A percentile compares a stretch with the other conserved stretches of the same genome.
These are phyloP conservation scores for Verticillium dahliae DNA, from an alignment of 2,329 filamentous ascomycete genomes.

Conservation along the genomic window DNA sequence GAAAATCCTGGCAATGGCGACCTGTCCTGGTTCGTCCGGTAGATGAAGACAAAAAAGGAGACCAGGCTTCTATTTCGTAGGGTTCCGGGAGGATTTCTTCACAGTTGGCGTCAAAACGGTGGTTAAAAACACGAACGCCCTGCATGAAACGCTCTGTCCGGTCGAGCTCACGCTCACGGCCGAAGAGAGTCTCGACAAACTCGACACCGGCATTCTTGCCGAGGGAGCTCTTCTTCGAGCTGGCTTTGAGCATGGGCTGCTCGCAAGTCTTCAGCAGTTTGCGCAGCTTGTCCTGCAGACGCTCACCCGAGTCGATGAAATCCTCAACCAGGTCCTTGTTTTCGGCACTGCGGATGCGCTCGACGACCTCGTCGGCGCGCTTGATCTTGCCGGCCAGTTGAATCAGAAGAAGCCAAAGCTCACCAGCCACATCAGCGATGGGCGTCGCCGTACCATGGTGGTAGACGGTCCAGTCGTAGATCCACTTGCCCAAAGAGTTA, in stretches of 20 bases:
- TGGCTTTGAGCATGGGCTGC: constrained; percentile 81
- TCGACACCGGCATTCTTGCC: constrained; percentile 89
- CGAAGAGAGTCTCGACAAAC: constrained; percentile 95
- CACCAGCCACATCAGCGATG: constrained; percentile 85
- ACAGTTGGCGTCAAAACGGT: constrained; percentile 94
- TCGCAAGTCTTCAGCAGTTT: constrained; percentile 87
- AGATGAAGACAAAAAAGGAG: constrained; percentile 1
- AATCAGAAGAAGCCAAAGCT: constrained; percentile 92
- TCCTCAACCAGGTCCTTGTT: constrained; percentile 79
- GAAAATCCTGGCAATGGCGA: background rate
- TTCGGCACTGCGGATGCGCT: constrained; percentile 64
- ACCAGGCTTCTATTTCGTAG: constrained; percentile 37
- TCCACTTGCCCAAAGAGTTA: constrained; percentile 97
- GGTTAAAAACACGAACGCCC: constrained; percentile 78
- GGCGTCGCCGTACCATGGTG: constrained; percentile 75
- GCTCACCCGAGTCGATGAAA: constrained; percentile 83
- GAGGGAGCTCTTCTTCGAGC: constrained; percentile 71
- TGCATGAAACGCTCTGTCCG: constrained; percentile 92
- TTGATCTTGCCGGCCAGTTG: constrained; percentile 92
- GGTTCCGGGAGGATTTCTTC: constrained; percentile 71
- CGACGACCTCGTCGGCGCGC: constrained; percentile 72
- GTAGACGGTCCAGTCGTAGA: constrained; percentile 98
- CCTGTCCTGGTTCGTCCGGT: background rate
- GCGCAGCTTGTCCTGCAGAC: constrained; percentile 78
- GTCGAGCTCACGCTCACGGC: constrained; percentile 80